A percentile compares a stretch with the other conserved stretches of the same genome.
phyloP scores from a whole-genome alignment of 1,139 yeast species.

The Diutina sp. region DNA sequence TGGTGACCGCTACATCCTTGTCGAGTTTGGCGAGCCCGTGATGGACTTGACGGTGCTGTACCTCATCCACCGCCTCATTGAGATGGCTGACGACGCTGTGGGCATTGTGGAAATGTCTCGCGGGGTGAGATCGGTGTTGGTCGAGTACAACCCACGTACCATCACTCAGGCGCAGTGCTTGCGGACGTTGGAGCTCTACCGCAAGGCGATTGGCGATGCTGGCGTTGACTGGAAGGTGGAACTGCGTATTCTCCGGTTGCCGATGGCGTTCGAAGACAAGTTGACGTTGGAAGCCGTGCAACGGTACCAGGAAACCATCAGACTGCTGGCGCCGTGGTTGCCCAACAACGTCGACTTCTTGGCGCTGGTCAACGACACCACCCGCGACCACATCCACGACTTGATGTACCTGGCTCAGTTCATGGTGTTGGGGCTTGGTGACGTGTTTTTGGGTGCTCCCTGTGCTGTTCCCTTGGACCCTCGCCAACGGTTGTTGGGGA shows the following conservation, averaged over 20 bases:
- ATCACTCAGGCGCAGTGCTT: constrained; percentile 52
- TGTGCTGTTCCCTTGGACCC: constrained; percentile 98
- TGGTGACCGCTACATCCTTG: constrained; percentile 84
- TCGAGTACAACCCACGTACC: constrained; percentile 56
- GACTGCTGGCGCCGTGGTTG: constrained; percentile 92
- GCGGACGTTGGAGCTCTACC: constrained; percentile 56
- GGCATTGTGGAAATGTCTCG: constrained; percentile 94
- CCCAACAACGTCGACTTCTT: constrained; percentile 95
- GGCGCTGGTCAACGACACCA: constrained; percentile 74
- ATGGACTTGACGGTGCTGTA: constrained; percentile 79
- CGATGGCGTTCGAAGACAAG: constrained; percentile 93
- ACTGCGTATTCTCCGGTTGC: constrained; percentile 71
- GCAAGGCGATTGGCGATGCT: constrained; percentile 41
- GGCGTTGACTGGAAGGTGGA: constrained; percentile 77
- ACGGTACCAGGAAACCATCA: constrained; percentile 85
- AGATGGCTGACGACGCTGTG: constrained; percentile 46
- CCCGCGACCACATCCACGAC: constrained; percentile 64
- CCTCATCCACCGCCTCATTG: constrained; percentile 73
- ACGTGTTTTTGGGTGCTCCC: constrained; percentile 94
- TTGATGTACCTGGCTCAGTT: constrained; percentile 82
- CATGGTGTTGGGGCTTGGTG: constrained; percentile 90
- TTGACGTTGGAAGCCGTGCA: constrained; percentile 81
- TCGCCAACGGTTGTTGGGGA: constrained; percentile 81
- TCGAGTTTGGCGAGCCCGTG: constrained; percentile 83
- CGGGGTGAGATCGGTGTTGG: constrained; percentile 88